These are phyloP conservation scores for Komagataella pastoris DNA, from an alignment of 805 yeast genomes.

Conservation along the genomic window DNA sequence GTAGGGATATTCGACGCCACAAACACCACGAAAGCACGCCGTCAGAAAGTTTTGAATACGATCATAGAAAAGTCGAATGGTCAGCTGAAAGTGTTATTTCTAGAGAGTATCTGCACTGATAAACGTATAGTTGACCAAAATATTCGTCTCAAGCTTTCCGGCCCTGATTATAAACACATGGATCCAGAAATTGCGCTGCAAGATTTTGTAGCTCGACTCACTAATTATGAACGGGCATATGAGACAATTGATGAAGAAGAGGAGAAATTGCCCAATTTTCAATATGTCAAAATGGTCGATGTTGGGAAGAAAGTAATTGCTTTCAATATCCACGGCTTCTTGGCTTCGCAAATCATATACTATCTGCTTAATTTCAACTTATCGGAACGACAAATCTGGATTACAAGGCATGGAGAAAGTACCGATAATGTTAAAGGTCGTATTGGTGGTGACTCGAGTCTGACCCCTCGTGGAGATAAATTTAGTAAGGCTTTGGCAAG, in stretches of 20 bases:
- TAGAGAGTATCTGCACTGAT: slow-evolving; percentile 84
- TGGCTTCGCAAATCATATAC: slow-evolving; percentile 88
- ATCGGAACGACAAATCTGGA: slow-evolving; percentile 84
- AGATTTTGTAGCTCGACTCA: slow-evolving; percentile 72
- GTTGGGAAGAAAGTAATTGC: slow-evolving; percentile 93
- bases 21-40: slow-evolving; percentile 55
- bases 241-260: slow-evolving; percentile 79
- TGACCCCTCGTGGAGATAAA: slow-evolving; percentile 67
- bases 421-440: slow-evolving; percentile 72
- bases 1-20: slow-evolving; percentile 91
- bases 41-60: slow-evolving; percentile 41
- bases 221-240: slow-evolving; percentile 79
- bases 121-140: slow-evolving; percentile 68
- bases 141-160: slow-evolving; percentile 72
- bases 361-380: slow-evolving; percentile 82
- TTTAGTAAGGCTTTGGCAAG: slow-evolving; percentile 62
- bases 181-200: slow-evolving; percentile 66
- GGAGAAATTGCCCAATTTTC: slow-evolving; percentile 47
- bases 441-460: slow-evolving; percentile 82
- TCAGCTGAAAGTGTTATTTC: slow-evolving; percentile 62
- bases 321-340: slow-evolving; percentile 73
- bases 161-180: slow-evolving; percentile 87
- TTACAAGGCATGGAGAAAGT: slow-evolving; percentile 91
- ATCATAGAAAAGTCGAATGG: slow-evolving; percentile 44
- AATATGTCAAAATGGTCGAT: slow-evolving; percentile 89